Conservation (phyloP, 352 stramenopile species). For the Thraustotheca clavata region DNA sequence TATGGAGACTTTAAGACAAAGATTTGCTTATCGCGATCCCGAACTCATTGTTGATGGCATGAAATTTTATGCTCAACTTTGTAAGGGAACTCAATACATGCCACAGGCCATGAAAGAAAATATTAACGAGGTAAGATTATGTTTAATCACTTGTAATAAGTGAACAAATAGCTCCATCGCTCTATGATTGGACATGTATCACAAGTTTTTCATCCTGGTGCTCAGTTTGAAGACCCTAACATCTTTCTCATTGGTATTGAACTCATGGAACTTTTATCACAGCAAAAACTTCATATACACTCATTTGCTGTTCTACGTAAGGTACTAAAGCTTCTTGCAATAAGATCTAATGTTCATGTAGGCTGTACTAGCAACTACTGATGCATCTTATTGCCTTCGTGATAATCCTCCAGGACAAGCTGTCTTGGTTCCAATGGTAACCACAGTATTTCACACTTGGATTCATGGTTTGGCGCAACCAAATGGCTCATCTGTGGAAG, state of each 20-base stretch:
- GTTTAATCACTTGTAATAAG: neutral
- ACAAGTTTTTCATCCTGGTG: constrained; percentile 78
- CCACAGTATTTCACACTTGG: constrained; percentile 76
- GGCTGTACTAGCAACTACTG: constrained; percentile 14
- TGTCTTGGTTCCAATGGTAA: constrained; percentile 70
- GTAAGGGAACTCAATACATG: constrained; percentile 61
- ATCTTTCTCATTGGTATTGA: constrained; percentile 81
- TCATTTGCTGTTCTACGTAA: constrained; percentile 80
- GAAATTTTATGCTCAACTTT: constrained; percentile 82
- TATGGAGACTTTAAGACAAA: constrained; percentile 81
- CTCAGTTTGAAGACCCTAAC: constrained; percentile 74
- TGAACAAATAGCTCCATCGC: constrained; percentile 27
- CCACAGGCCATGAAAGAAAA: constrained; percentile 67
- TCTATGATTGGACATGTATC: constrained; percentile 85
- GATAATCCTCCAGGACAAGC: constrained; percentile 19
- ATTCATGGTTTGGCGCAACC: constrained; percentile 64
- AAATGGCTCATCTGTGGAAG: constrained; percentile 46
- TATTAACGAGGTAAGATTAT: constrained; percentile 52
- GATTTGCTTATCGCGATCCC: constrained; percentile 76
- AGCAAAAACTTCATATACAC: constrained; percentile 74
- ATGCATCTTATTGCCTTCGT: constrained; percentile 15
- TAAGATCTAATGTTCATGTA: neutral
- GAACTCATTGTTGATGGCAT: constrained; percentile 80
- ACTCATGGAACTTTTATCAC: constrained; percentile 74
- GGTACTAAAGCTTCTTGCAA: constrained; percentile 1